These are phyloP conservation scores for Auriscalpium vulgare DNA, from an alignment of 768 basidiomycete species.

Conservation along the genomic window DNA sequence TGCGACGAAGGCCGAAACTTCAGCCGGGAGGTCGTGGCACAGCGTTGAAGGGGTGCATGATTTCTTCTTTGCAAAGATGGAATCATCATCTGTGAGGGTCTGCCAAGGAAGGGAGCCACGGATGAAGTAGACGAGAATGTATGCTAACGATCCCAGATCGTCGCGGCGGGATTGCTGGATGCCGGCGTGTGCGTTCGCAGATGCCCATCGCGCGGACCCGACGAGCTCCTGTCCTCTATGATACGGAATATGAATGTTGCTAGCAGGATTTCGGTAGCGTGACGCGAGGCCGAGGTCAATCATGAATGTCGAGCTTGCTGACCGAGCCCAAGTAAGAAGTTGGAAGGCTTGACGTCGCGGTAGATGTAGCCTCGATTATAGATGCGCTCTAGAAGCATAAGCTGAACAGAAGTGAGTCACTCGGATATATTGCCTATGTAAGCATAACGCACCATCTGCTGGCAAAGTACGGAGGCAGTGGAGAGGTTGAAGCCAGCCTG, in stretches of 20 bases:
- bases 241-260: slow-evolving; percentile 15
- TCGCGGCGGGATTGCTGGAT: slow-evolving; percentile 19
- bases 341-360: slow-evolving; percentile 21
- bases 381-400: slow-evolving; percentile 10
- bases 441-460: too few species aligned
- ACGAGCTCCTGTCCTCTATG: slow-evolving; percentile 1
- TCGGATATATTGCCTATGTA: not conserved
- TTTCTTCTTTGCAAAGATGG: slow-evolving; percentile 15
- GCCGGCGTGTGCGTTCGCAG: slow-evolving; percentile 9
- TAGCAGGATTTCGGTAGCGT: slow-evolving; percentile 7
- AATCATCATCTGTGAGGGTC: slow-evolving; percentile 6
- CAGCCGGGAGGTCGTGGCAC: slow-evolving; percentile 5
- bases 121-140: slow-evolving; percentile 16
- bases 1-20: slow-evolving; percentile 11
- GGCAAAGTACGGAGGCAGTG: too few species aligned
- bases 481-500: too few species aligned
- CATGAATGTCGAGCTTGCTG: slow-evolving; percentile 4
- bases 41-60: not conserved
- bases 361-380: slow-evolving; percentile 15
- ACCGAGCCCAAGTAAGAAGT: slow-evolving; percentile 14
- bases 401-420: slow-evolving; percentile 1
- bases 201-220: slow-evolving; percentile 15
- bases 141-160: slow-evolving; percentile 18
- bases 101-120: slow-evolving; percentile 20
- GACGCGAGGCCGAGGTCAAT: slow-evolving; percentile 17